A percentile compares a stretch with the other conserved stretches of the same genome.
phyloP scores from a whole-genome alignment of 108 stramenopile species.

The Epithemia pelagica region DNA sequence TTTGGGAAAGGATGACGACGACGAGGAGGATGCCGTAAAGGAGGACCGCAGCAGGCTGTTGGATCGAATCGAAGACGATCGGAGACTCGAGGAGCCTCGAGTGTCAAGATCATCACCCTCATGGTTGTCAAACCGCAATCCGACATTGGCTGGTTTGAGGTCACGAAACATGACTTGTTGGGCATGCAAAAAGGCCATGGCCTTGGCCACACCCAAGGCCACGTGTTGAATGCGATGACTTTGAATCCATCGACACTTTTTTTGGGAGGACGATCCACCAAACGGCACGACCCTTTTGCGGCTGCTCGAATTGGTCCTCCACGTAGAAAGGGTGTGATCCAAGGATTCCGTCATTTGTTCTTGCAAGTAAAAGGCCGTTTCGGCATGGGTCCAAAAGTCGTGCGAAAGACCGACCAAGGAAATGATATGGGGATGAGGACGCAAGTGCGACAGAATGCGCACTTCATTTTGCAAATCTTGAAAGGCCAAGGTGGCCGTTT shows the following conservation, averaged over 20 bases:
- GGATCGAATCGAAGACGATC: background rate
- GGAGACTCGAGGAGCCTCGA: no score
- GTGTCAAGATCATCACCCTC: background rate
- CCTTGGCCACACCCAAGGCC: constrained; percentile 42
- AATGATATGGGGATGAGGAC: constrained; percentile 30
- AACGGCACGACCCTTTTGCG: background rate
- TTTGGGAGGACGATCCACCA: background rate
- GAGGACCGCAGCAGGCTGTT: background rate
- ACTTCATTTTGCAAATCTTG: constrained; percentile 25
- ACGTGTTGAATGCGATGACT: constrained; percentile 11
- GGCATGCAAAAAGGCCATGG: constrained; percentile 57
- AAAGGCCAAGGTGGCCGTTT: constrained; percentile 1
- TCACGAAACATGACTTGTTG: constrained; percentile 62
- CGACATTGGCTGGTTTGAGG: constrained; percentile 54
- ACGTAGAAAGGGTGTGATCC: background rate
- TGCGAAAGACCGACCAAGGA: constrained; percentile 19
- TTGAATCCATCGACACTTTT: constrained; percentile 18
- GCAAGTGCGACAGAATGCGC: constrained; percentile 14
- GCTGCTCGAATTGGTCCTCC: background rate
- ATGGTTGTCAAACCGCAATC: constrained; percentile 14
- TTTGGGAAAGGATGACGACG: no score
- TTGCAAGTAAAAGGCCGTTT: constrained; percentile 41
- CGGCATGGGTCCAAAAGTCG: background rate
- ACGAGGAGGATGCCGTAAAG: no score
- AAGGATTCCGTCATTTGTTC: constrained; percentile 43